phyloP scores from a whole-genome alignment of 441 rosid genomes.

The Corymbia citriodora region DNA sequence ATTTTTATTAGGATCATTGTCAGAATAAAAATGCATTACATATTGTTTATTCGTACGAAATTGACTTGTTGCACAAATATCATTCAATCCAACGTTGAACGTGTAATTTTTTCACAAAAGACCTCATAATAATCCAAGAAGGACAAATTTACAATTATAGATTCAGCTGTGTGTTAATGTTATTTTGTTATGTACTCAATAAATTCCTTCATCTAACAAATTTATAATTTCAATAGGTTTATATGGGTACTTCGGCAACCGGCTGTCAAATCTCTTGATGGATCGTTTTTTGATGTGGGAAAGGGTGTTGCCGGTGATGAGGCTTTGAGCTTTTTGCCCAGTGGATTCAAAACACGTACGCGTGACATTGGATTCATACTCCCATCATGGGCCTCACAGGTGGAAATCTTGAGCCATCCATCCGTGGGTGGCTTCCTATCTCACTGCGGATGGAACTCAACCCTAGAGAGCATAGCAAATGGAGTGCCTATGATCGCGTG shows the following conservation, averaged over 20 bases:
- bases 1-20: neutral
- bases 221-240: neutral
- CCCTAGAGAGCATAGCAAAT: conserved; percentile 33
- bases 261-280: neutral
- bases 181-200: neutral
- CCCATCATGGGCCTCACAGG: neutral
- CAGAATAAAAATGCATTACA: neutral
- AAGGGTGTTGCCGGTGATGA: neutral
- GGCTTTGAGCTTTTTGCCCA: neutral
- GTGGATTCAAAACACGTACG: neutral
- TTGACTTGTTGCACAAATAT: neutral
- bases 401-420: neutral
- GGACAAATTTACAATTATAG: neutral
- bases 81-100: neutral
- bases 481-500: conserved; percentile 65
- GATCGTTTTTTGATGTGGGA: neutral
- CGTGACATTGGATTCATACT: neutral
- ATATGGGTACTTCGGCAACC: neutral
- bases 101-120: neutral
- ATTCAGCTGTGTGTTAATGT: neutral
- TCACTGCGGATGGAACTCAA: neutral
- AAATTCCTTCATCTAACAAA: neutral
- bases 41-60: neutral
- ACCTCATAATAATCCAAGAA: neutral
- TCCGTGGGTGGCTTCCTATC: neutral